These are phyloP conservation scores for Davidsoniella eucalypti DNA, from an alignment of 2,329 filamentous ascomycete genomes.

Conservation along the genomic window DNA sequence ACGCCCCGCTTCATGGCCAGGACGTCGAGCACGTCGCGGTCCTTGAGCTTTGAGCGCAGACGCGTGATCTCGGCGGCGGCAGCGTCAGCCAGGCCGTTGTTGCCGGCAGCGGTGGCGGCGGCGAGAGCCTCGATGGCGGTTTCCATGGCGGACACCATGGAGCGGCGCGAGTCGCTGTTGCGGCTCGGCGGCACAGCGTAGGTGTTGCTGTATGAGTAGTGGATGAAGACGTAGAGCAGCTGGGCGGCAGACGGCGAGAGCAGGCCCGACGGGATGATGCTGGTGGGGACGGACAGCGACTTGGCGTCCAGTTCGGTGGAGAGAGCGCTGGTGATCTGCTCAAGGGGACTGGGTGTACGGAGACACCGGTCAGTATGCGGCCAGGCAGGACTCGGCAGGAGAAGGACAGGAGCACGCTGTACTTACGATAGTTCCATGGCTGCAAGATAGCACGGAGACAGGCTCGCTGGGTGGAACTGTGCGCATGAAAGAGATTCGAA, in stretches of 20 bases:
- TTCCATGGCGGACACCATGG: constrained; percentile 12
- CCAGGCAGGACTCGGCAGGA: no score
- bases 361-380: not conserved
- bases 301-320: constrained; percentile 9
- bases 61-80: not conserved
- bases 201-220: constrained; percentile 8
- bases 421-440: constrained; percentile 7
- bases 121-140: constrained; percentile 9
- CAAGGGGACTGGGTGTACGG: not conserved
- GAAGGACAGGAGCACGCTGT: no score
- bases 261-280: constrained; percentile 4
- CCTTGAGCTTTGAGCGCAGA: constrained; percentile 4
- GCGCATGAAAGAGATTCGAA: no score
- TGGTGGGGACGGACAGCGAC: constrained; percentile 6
- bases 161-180: constrained; percentile 2
- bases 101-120: constrained; percentile 7
- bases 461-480: not conserved
- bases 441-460: not conserved
- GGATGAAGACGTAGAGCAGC: constrained; percentile 11
- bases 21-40: constrained; percentile 8
- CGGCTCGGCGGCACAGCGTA: constrained; percentile 1
- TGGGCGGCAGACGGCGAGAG: constrained; percentile 6
- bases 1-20: constrained; percentile 7
- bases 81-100: not conserved
- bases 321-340: constrained; percentile 3